phyloP scores from a whole-genome alignment of 805 yeast genomes.

The Nakazawaea siamensis region DNA sequence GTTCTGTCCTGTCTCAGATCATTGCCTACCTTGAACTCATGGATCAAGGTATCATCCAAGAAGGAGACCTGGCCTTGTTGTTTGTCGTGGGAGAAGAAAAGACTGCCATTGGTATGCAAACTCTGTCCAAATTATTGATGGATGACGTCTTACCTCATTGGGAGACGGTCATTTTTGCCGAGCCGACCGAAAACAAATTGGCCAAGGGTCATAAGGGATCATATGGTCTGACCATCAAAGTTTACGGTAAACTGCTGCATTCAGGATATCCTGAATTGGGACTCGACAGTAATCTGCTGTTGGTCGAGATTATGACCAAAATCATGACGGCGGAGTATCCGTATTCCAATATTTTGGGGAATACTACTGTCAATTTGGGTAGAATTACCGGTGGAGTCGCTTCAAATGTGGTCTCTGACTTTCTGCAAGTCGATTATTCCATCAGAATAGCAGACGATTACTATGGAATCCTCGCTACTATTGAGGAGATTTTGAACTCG shows the following conservation, averaged over 20 bases:
- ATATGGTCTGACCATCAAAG: conserved; percentile 30
- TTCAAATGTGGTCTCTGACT: conserved; percentile 54
- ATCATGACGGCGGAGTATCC: conserved; percentile 40
- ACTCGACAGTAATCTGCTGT: conserved; percentile 46
- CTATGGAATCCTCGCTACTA: neutral
- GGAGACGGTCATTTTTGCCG: conserved; percentile 65
- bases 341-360: conserved; percentile 42
- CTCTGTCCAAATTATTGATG: conserved; percentile 29
- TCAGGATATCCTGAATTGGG: conserved; percentile 69
- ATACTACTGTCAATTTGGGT: conserved; percentile 56
- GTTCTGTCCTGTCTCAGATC: conserved; percentile 55
- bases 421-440: conserved; percentile 38
- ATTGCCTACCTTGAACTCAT: conserved; percentile 40
- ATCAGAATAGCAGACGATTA: conserved; percentile 43
- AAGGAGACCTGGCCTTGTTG: conserved; percentile 50
- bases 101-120: conserved; percentile 56
- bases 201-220: conserved; percentile 68
- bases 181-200: conserved; percentile 63
- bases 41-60: conserved; percentile 25
- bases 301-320: conserved; percentile 40
- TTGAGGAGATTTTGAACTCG: neutral
- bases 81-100: conserved; percentile 68
- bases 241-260: conserved; percentile 51
- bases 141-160: conserved; percentile 21
- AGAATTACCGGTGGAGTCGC: conserved; percentile 54